Evolutionary conservation across 352 stramenopile species (phyloP), one percentile per base, ranked within the genome.

Genomic region (Phytopythium montanum): DNA sequence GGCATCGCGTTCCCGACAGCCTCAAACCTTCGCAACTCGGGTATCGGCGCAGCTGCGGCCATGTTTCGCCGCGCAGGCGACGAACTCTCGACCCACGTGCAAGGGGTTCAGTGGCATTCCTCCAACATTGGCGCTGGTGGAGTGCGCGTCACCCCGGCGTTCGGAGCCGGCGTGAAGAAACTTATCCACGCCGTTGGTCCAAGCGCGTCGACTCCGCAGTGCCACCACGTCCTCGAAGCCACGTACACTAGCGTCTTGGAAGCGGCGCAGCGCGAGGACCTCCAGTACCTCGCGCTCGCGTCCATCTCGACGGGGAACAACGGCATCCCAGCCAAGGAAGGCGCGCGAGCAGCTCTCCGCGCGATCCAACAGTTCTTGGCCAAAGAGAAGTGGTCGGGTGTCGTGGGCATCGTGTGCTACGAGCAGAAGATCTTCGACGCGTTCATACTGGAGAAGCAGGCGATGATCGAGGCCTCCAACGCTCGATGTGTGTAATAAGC

Each of bases 241-340:
- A 74, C 69, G 28, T 77, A 77, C 61, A 56, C 61, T 42, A 85
- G 50, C 41, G 59, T 81, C 5, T 56, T 87, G 52, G 51, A 61
- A 8, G 71, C 65, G 1, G 68, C 73, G 10, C 54, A 76, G n/a
- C 55, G 56, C 19, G 75, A 85, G 49, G 65, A 78, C 25, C 59
- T 85, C 0, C 48, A 50, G 31, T 90, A 77, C 46, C 65, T 92
- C 5, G 78, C 76, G 9, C 64, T 90, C 49, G 59, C 74, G 33
- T 92, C 82, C 33, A 88, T 92, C 58, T 87, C 82, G 1, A 92
- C 82, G 2, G 82, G 82, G 2, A 85, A 81, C 53, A 72, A 83
- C 48, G 69, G 73, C 2, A 21, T 89, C 5, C 75, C 76, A 2
- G 26, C 36, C 2, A 62, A 56, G 5, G 14, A 68, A 48, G 68